Base-by-base conservation (phyloP, 257 asterid species). In the Plantago ovata region DNA sequence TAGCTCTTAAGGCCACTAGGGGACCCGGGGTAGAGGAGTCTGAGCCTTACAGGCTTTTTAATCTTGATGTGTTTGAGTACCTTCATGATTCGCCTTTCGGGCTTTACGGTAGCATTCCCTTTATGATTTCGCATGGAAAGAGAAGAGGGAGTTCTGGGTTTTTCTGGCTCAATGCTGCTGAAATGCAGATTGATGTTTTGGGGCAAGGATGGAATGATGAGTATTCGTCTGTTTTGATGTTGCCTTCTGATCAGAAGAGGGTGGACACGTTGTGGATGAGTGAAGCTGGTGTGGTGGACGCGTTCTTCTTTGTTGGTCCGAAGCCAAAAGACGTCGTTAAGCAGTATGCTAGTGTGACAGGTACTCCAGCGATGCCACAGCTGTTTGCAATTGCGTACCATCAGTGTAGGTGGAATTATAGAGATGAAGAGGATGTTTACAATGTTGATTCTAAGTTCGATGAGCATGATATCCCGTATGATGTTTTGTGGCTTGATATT, bases 91-190 rank as follows among this genome's bases (percentile, higher is more conserved):
- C 98, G 0, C 98, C 98, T 56, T 93, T 93, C 38, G 98, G 98
- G 58, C 85, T 93, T 18, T 93, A 93, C 74, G 98, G 98, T 11
- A 84, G 91, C 24, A 70, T 89, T 61, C 98, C 98, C 4, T 78
- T 89, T 50, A 89, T 93, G 96, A 62, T 86, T 46, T 93, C 98
- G 39, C 98, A 89, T 53, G 97, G 98, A 45, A 86, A 77, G 56
- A 66, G 75, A 4, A 60, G 94, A 16, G 95, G 99, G n/a, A 88
- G 89, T 64, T 82, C 97, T 0, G 98, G 98, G 1, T 93, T 93
- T 68, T 93, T 93, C 79, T 93, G 96, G 98, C 74, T 93, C 69
- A 93, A 84, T 78, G 95, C 97, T 74, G 98, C 98, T 47, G 98
- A 93, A 72, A 93, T 93, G 98, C 98, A 93, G 91, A 89, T 93